phyloP scores from a whole-genome alignment of 257 asterid species.

The Solanum chiquidenum region DNA sequence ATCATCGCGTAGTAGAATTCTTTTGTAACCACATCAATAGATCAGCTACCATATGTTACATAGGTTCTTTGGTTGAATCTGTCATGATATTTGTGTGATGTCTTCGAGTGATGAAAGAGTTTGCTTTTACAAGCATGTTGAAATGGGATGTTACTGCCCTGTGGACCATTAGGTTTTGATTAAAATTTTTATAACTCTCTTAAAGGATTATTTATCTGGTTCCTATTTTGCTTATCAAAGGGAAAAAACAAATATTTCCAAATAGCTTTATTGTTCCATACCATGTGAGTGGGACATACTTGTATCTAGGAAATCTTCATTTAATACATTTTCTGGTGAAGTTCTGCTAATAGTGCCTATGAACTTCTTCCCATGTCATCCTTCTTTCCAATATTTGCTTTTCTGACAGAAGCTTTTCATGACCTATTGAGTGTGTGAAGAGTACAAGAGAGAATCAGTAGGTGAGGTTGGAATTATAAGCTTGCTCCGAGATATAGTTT shows the following conservation, averaged over 20 bases:
- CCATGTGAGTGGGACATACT: background rate
- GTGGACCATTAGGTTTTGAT: background rate
- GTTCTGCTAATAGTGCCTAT: background rate
- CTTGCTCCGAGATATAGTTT: background rate
- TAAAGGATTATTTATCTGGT: background rate
- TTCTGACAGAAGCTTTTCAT: background rate
- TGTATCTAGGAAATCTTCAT: background rate
- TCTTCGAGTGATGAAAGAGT: background rate
- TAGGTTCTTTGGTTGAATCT: background rate
- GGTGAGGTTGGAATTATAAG: background rate
- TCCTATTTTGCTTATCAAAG: background rate
- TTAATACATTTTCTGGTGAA: background rate
- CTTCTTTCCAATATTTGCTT: background rate
- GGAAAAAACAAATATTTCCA: background rate
- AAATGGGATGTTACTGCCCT: background rate
- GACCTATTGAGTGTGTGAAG: background rate
- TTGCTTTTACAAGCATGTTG: background rate
- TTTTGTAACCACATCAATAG: background rate
- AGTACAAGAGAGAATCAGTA: background rate
- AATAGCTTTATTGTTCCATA: background rate
- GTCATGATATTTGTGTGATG: background rate
- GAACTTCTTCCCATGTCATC: background rate
- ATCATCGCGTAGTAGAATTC: background rate
- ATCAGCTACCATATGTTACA: background rate
- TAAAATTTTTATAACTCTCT: background rate